Evolutionary conservation across 2,329 filamentous ascomycete genomes (phyloP), one percentile per base, ranked within the genome.

Genomic region (Verticillium longisporum): DNA sequence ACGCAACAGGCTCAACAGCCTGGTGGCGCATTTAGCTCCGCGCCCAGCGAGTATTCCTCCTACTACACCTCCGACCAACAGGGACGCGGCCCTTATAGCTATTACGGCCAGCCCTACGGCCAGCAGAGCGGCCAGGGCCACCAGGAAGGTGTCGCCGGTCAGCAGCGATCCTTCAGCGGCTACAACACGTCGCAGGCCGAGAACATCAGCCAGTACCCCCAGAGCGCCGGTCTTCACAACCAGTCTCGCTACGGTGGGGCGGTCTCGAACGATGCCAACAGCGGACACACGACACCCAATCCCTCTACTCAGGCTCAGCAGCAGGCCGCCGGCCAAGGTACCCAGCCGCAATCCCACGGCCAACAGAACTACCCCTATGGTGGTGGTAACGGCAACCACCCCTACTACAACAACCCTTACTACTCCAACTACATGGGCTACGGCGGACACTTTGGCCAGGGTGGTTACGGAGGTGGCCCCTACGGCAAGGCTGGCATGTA

Each of bases 241-340:
- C 83, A 82, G 65, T 83, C 85, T 4, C 83, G 86, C 59, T 88
- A 87, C 55, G 81, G 82, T 34, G 79, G 78, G 66, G 79, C 78
- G 56, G 75, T 80, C 34, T 77, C 82, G 63, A 80, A 86, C 64
- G 92, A 96, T 60, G 83, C 85, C 64, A 92, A 89, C 78, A 97
- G 92, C 72, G 94, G 92, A 55, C 89, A 95, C 74, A 94, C 89
- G 69, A 97, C 93, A 2, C 93, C 94, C 38, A 95, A 96, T 77
- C 92, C 93, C 33, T 82, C 88, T 50, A 77, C 78, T 11, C 83
- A 84, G 70, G 77, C 76, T 56, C 83, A 84, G 68, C 75, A 77
- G 67, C 75, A 72, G 61, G 74, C 38, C 21, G 57, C 57, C 2
- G 41, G 71, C 34, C 77, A 77, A 53, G 73, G 73, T 56, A 74